A percentile compares a stretch with the other conserved stretches of the same genome.
Conservation (phyloP, 176 grass and related monocot species). For the Cenchrus purpureus region DNA sequence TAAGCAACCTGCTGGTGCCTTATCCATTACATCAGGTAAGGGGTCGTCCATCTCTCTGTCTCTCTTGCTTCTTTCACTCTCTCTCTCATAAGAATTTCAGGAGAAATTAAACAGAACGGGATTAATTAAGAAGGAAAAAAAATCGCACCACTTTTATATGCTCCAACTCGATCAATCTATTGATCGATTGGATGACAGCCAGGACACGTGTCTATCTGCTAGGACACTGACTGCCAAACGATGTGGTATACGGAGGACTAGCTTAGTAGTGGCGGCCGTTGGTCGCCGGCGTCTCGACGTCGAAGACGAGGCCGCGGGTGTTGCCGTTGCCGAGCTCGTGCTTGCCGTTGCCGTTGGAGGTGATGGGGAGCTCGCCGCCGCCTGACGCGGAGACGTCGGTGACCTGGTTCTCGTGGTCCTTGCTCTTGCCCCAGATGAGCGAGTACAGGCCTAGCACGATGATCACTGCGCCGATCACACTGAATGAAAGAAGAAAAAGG, state of each 20-base stretch:
- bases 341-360: constrained; percentile 35
- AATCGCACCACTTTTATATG: neutral
- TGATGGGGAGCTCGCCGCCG: constrained; percentile 57
- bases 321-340: constrained; percentile 27
- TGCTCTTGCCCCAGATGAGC: constrained; percentile 91
- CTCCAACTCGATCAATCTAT: constrained; percentile 4
- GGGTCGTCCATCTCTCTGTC: neutral
- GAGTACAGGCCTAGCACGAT: constrained; percentile 88
- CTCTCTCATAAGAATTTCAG: constrained; percentile 34
- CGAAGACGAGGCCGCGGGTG: constrained; percentile 22
- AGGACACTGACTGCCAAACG: constrained; percentile 4
- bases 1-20: constrained; percentile 35
- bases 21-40: constrained; percentile 43
- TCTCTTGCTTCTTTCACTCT: neutral
- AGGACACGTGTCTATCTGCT: neutral
- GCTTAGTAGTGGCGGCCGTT: constrained; percentile 35
- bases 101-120: constrained; percentile 12
- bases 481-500: constrained; percentile 44
- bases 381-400: constrained; percentile 18
- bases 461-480: constrained; percentile 84
- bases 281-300: constrained; percentile 53
- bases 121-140: neutral
- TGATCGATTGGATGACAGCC: neutral
- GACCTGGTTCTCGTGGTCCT: constrained; percentile 51
- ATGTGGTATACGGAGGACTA: too few relatives aligned